These are phyloP conservation scores for Metschnikowia arizonensis DNA, from an alignment of 805 yeast species.

Conservation along the genomic window DNA sequence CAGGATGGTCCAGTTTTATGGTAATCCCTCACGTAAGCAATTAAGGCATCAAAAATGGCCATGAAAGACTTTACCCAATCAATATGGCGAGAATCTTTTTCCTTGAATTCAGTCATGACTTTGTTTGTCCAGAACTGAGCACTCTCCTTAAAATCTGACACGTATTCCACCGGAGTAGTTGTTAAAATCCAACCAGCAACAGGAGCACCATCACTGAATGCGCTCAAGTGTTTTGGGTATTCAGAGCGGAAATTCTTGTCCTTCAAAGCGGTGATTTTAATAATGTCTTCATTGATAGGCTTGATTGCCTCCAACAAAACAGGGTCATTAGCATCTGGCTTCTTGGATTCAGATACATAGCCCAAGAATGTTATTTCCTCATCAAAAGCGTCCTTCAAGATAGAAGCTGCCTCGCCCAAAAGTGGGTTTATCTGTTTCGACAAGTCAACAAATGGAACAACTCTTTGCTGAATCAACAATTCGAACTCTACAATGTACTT, in stretches of 20 bases:
- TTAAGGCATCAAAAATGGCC: constrained; percentile 63
- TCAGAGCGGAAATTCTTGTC: constrained; percentile 71
- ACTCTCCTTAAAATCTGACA: constrained; percentile 83
- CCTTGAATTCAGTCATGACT: constrained; percentile 79
- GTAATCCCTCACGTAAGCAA: constrained; percentile 66
- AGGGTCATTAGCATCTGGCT: constrained; percentile 58
- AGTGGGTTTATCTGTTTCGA: constrained; percentile 54
- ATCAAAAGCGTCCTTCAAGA: constrained; percentile 50
- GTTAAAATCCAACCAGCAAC: constrained; percentile 87
- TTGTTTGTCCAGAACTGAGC: constrained; percentile 94
- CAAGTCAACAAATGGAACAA: constrained; percentile 55
- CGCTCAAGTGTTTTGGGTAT: constrained; percentile 65
- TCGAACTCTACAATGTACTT: constrained; percentile 52
- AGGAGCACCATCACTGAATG: constrained; percentile 86
- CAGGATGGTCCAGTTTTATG: constrained; percentile 86
- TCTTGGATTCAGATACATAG: constrained; percentile 56
- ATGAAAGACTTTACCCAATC: constrained; percentile 78
- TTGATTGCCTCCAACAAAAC: constrained; percentile 51
- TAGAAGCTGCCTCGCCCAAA: constrained; percentile 52
- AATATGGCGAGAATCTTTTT: constrained; percentile 59
- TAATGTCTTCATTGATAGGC: constrained; percentile 65
- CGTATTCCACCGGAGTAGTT: constrained; percentile 66
- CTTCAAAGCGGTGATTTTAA: constrained; percentile 56
- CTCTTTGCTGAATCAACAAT: constrained; percentile 44
- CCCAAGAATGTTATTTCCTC: constrained; percentile 57